Base-by-base conservation (phyloP, 1,284 basidiomycete genomes). In the Cutaneotrichosporon mucoides region DNA sequence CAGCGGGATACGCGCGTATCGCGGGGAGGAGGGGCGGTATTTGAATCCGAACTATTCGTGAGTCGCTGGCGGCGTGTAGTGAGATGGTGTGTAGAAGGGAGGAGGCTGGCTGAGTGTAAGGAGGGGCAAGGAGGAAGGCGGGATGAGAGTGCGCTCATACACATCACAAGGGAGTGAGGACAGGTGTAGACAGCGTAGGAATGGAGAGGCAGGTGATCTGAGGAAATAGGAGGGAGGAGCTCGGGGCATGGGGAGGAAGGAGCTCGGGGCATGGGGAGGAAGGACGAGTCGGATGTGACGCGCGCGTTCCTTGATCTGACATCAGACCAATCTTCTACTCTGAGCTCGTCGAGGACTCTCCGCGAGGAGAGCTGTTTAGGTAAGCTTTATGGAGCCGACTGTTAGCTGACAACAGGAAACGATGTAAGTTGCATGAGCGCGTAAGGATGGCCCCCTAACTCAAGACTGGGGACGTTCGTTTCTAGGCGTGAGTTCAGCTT, bases 41-140 rank as follows among this genome's bases (percentile, higher is more conserved):
- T 85, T 88, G 83, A 92, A 93, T 74, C 91, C 90, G 6, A 90
- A 92, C 76, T 94, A 91, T 80, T 88, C 87, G 90, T 92, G 69
- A 66, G 85, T 80, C 6, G 24, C 24, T 24, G 24, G 24, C 24
- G 24, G 24, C 24, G 24, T 24, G 24, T 24, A 24, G 24, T 24
- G 24, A 24, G 24, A 24, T 24, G 24, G 24, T 24, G 24, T 24
- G 24, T 24, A 24, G 24, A 24, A 24, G 24, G 24, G 24, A 24
- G 24, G 24, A 24, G 24, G 24, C 24, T 24, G 24, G 24, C 24
- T 24, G 24, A 24, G 24, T 24, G 24, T 24, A 24, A 24, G 24
- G 24, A 24, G 24, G 24, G 24, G 24, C 24, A 24, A 24, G 24
- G 24, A 24, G 24, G 24, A 7, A 48, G 2, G 5, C 12, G 24